phyloP scores from a whole-genome alignment of 345 rosid species.

The Acer yangbiense region DNA sequence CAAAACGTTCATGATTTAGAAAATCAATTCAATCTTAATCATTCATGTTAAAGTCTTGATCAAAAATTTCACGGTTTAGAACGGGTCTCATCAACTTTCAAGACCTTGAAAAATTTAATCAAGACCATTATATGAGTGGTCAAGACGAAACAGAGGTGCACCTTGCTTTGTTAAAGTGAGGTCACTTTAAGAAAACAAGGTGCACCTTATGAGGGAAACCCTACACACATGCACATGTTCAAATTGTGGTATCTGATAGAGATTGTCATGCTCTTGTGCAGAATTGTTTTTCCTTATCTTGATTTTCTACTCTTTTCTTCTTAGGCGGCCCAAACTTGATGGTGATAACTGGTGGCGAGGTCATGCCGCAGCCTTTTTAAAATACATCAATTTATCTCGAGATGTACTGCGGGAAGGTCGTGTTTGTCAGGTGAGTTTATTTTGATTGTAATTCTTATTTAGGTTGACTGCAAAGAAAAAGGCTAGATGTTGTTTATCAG shows the following conservation, averaged over 20 bases:
- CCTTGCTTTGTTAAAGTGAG: too few species aligned
- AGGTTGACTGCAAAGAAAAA: background rate
- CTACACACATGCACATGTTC: background rate
- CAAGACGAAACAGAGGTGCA: too few species aligned
- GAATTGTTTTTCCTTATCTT: background rate
- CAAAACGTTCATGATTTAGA: too few species aligned
- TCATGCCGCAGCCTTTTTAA: slow-evolving; percentile 91
- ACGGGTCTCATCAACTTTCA: too few species aligned
- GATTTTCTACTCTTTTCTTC: slow-evolving; percentile 16
- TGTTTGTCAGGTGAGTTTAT: slow-evolving; percentile 59
- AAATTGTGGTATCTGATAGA: background rate
- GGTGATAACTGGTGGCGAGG: slow-evolving; percentile 99
- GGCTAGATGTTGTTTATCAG: background rate
- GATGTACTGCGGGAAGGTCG: slow-evolving; percentile 77
- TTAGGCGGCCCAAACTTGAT: slow-evolving; percentile 71
- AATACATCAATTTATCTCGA: slow-evolving; percentile 58
- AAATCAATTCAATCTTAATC: too few species aligned
- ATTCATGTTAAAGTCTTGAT: too few species aligned
- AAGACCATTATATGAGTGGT: too few species aligned
- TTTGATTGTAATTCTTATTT: background rate
- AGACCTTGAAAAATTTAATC: too few species aligned
- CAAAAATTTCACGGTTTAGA: too few species aligned
- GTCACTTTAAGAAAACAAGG: background rate
- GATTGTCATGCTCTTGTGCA: background rate
- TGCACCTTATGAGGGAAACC: background rate